Evolutionary conservation across 1,139 yeast species (phyloP).

Genomic region (Yamadazyma conglobata): DNA sequence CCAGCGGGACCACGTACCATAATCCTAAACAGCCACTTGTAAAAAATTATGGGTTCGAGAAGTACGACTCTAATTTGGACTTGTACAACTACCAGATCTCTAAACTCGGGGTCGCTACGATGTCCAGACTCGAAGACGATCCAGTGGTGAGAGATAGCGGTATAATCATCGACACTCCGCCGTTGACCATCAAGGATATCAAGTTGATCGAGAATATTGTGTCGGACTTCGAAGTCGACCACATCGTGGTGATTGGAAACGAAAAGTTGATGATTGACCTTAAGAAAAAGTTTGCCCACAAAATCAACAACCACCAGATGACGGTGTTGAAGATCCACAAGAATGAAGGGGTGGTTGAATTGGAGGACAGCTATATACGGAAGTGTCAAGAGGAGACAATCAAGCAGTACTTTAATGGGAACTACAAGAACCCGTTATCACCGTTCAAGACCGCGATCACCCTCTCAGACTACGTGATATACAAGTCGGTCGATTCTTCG

Average conservation of each 20-base stretch:
- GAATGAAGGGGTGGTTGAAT: conserved; percentile 72
- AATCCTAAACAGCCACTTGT: conserved; percentile 89
- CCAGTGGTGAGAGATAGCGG: conserved; percentile 52
- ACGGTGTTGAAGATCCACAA: conserved; percentile 60
- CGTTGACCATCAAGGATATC: conserved; percentile 49
- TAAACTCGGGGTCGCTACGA: conserved; percentile 56
- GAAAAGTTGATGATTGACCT: conserved; percentile 67
- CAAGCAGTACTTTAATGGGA: conserved; percentile 88
- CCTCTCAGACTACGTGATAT: conserved; percentile 33
- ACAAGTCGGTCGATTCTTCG: conserved; percentile 35
- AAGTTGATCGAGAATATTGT: conserved; percentile 57
- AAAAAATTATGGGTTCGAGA: conserved; percentile 72
- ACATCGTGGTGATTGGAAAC: conserved; percentile 57
- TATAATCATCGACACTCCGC: conserved; percentile 77
- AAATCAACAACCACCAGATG: conserved; percentile 36
- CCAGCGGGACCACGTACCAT: conserved; percentile 80
- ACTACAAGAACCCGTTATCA: conserved; percentile 59
- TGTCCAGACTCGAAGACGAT: conserved; percentile 60
- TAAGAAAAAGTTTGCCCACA: conserved; percentile 50
- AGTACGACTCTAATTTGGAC: conserved; percentile 54
- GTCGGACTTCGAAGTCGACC: conserved; percentile 57
- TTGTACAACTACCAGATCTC: conserved; percentile 56
- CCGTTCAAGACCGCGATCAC: conserved; percentile 58
- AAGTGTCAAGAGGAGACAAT: conserved; percentile 72
- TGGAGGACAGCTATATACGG: conserved; percentile 67